These are phyloP conservation scores for Paracoccidioides lutzii DNA, from an alignment of 2,329 filamentous ascomycete genomes.

Conservation along the genomic window DNA sequence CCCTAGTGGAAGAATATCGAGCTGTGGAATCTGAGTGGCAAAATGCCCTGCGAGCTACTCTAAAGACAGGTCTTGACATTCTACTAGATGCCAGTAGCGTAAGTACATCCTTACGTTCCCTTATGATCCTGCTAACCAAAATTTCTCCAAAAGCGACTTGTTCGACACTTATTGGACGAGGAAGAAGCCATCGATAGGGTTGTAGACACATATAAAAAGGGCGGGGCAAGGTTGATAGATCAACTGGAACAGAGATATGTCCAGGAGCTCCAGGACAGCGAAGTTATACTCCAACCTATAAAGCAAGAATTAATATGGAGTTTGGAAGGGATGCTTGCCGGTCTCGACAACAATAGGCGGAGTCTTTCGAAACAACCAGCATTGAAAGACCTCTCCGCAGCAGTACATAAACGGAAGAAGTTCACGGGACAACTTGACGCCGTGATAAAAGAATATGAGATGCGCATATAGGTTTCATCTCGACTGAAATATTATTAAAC, in stretches of 20 bases:
- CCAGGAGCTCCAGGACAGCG: slow-evolving; percentile 23
- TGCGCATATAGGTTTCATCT: background rate
- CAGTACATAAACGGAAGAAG: slow-evolving; percentile 2
- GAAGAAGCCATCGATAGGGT: slow-evolving; percentile 34
- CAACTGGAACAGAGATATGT: slow-evolving; percentile 30
- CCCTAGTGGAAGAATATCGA: slow-evolving; percentile 1
- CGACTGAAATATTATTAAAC: background rate
- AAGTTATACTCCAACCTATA: slow-evolving; percentile 18
- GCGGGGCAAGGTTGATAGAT: slow-evolving; percentile 33
- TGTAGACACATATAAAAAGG: slow-evolving; percentile 31
- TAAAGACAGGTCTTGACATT: slow-evolving; percentile 13
- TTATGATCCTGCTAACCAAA: background rate
- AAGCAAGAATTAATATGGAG: slow-evolving; percentile 19
- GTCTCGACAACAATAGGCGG: slow-evolving; percentile 17
- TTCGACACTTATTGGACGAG: slow-evolving; percentile 35
- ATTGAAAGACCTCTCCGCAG: slow-evolving; percentile 2
- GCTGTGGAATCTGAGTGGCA: slow-evolving; percentile 1
- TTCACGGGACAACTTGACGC: background rate
- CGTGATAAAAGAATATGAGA: slow-evolving; percentile 2
- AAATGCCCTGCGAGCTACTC: slow-evolving; percentile 4
- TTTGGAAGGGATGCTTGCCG: slow-evolving; percentile 20
- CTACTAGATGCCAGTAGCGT: slow-evolving; percentile 20
- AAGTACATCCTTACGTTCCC: slow-evolving; percentile 6
- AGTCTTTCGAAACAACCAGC: slow-evolving; percentile 1
- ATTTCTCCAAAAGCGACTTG: slow-evolving; percentile 23